phyloP scores from a whole-genome alignment of 2,329 filamentous ascomycete species.

The Pseudovirgaria hyperparasitica region DNA sequence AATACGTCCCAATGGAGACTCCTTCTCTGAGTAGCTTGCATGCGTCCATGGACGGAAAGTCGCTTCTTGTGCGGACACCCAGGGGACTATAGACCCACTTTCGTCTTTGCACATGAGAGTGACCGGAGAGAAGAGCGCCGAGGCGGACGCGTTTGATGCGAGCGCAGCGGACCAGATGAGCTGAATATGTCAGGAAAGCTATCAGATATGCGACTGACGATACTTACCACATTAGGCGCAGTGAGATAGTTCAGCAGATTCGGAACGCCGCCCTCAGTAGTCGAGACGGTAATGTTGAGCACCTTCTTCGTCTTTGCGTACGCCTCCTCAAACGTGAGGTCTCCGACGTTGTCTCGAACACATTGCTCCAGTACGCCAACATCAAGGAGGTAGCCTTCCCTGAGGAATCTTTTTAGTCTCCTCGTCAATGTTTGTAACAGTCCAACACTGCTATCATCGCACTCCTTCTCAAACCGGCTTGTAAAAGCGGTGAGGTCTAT shows the following conservation, averaged over 20 bases:
- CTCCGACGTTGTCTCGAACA: constrained; percentile 72
- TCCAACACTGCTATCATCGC: constrained; percentile 8
- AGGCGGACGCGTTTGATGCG: constrained; percentile 57
- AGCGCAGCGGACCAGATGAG: constrained; percentile 71
- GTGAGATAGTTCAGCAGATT: constrained; percentile 86
- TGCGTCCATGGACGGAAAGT: constrained; percentile 56
- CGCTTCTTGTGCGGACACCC: constrained; percentile 49
- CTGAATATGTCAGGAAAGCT: constrained; percentile 25
- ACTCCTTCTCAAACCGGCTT: constrained; percentile 19
- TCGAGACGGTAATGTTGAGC: constrained; percentile 83
- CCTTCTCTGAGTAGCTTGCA: constrained; percentile 51
- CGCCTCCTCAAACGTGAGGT: constrained; percentile 87
- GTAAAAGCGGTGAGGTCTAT: constrained; percentile 77
- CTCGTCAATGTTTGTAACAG: constrained; percentile 45
- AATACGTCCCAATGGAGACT: constrained; percentile 56
- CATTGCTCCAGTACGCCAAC: constrained; percentile 71
- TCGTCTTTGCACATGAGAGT: constrained; percentile 69
- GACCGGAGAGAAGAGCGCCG: constrained; percentile 52
- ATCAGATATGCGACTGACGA: neutral
- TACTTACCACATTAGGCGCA: constrained; percentile 75
- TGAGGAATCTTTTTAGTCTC: constrained; percentile 54
- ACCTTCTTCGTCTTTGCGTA: constrained; percentile 75
- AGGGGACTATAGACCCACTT: constrained; percentile 58
- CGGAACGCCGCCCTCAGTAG: constrained; percentile 62
- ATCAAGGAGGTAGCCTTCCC: constrained; percentile 74